Evolutionary conservation across 805 yeast genomes (phyloP), one percentile per base, ranked within the genome.

Genomic region (Candida nitratophila): DNA sequence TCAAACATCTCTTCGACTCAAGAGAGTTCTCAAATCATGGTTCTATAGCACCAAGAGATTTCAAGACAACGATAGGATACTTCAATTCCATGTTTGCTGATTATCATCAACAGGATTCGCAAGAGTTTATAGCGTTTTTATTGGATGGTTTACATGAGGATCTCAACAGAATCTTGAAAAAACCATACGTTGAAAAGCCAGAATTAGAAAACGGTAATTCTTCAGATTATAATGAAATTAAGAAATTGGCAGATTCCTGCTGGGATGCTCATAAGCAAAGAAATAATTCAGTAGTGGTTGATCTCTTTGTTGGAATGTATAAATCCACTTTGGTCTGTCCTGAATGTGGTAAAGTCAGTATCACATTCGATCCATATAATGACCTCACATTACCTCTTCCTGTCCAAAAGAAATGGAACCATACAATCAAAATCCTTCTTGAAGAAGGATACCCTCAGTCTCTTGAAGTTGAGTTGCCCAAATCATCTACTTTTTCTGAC

Each of bases 71-170:
- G 0, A 73, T 91, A 30, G 98, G 97, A 0, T 74, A 81, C 47
- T 85, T 75, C 56, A 85, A 89, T 34, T 74, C 83, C 1, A 75
- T 83, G 71, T 91, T 89, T 66, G 76, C 82, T 0, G 95, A 87
- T 2, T 83, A 81, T 52, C 79, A 77, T 46, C 97, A 91, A 60
- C 97, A 91, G 56, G 98, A 91, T 59, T 86, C 96, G 1, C 96
- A 90, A 59, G 98, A 91, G 59, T 84, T 91, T 56, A 72, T 89
- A 41, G 90, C 95, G 27, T 91, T 86, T 71, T 62, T 91, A 29
- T 68, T 91, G 24, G 96, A 91, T 63, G 89, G 93, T 2, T 66
- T 91, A 32, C 97, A 91, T 58, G 97, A 91, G 61, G 98, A 91
- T 63, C 69, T 91, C 50, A 93, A 93, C 57, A 71, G 96, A 44